Evolutionary conservation across 2,329 filamentous ascomycete genomes (phyloP).

Genomic region (Diaporthe australafricana): DNA sequence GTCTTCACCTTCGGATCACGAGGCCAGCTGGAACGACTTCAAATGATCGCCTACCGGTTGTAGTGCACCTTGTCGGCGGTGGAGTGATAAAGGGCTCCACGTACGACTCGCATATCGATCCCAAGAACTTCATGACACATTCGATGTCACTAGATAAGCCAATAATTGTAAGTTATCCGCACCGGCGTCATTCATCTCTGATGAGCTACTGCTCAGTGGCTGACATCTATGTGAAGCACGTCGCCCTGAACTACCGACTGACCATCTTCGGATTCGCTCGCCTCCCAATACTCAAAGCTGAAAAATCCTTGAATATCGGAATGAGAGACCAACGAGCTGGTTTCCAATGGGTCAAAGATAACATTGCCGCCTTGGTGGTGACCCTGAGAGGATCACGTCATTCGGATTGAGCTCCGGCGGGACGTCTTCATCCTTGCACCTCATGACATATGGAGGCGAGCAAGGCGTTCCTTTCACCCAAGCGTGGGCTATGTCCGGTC

Average conservation of each 20-base stretch:
- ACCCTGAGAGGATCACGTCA: conserved; percentile 41
- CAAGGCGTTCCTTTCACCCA: conserved; percentile 48
- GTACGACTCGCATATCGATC: conserved; percentile 43
- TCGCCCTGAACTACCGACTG: conserved; percentile 43
- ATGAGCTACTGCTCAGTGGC: background rate
- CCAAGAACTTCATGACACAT: conserved; percentile 40
- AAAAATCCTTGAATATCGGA: conserved; percentile 44
- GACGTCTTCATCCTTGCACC: conserved; percentile 43
- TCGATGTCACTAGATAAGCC: conserved; percentile 40
- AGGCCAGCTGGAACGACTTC: conserved; percentile 40
- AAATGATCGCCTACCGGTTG: conserved; percentile 42
- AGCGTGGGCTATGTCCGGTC: conserved; percentile 49
- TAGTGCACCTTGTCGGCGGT: conserved; percentile 43
- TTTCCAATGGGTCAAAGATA: conserved; percentile 45
- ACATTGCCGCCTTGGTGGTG: conserved; percentile 44
- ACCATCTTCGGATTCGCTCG: conserved; percentile 48
- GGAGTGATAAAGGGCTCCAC: conserved; percentile 44
- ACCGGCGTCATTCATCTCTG: background rate
- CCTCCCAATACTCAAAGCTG: conserved; percentile 41
- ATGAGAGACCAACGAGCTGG: conserved; percentile 44
- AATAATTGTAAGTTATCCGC: conserved; percentile 36
- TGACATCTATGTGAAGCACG: background rate
- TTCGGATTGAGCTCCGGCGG: conserved; percentile 42
- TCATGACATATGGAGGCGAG: conserved; percentile 45
- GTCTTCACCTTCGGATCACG: conserved; percentile 43